Evolutionary conservation across 2,329 filamentous ascomycete species (phyloP).

Genomic region (Hypoxylon sp.): DNA sequence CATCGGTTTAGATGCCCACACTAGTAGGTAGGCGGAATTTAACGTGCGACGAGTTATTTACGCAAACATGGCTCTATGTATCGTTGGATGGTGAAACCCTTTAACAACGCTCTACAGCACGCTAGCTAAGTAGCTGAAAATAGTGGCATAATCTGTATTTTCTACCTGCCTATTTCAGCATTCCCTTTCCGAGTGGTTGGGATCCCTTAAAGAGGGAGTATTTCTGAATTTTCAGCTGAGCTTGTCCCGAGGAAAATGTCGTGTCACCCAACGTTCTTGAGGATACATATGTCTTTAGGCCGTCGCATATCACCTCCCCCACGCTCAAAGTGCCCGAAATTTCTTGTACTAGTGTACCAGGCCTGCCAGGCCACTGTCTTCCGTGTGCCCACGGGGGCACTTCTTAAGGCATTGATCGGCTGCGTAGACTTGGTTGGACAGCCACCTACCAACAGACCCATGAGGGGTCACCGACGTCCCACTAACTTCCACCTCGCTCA

Average conservation of each 20-base stretch:
- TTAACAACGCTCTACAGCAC: not conserved
- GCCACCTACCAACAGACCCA: not conserved
- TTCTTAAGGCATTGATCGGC: not conserved
- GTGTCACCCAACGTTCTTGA: not conserved
- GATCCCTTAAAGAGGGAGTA: not conserved
- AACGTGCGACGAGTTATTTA: constrained; percentile 21
- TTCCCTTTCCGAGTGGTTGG: constrained; percentile 13
- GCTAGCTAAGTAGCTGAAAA: constrained; percentile 8
- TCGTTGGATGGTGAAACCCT: constrained; percentile 12
- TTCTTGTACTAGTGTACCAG: not conserved
- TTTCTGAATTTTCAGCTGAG: not conserved
- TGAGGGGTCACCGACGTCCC: not conserved
- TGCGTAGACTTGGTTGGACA: not conserved
- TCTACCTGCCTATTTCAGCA: constrained; percentile 17
- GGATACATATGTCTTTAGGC: not conserved
- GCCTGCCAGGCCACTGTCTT: too few relatives aligned
- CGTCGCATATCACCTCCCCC: not conserved
- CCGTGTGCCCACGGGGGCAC: not conserved
- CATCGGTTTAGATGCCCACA: constrained; percentile 26
- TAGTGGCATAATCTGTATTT: constrained; percentile 11
- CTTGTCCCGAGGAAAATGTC: not conserved
- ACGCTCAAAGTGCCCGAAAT: not conserved
- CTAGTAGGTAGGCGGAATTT: constrained; percentile 26
- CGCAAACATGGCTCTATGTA: constrained; percentile 6
- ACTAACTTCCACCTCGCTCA: not conserved